These are phyloP conservation scores for Phaeotremella skinneri DNA, from an alignment of 768 basidiomycete genomes.

Conservation along the genomic window DNA sequence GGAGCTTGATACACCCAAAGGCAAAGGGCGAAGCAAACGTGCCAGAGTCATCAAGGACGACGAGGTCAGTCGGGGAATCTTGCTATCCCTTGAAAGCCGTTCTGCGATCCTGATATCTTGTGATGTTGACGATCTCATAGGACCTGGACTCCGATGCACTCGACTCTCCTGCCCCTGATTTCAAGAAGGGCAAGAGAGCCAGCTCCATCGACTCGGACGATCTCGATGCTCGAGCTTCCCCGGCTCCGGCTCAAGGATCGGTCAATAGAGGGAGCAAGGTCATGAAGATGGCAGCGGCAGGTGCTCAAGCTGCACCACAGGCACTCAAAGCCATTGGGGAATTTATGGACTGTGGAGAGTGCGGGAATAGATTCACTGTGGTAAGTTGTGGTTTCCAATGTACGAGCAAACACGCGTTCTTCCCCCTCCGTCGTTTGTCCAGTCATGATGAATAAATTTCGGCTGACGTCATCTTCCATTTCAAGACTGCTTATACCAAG, in stretches of 20 bases:
- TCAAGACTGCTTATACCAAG: constrained; percentile 77
- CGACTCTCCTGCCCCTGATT: constrained; percentile 1
- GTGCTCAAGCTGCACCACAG: constrained; percentile 42
- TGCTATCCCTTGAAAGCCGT: neutral
- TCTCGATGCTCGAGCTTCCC: constrained; percentile 55
- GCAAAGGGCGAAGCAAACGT: constrained; percentile 8
- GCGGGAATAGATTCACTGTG: constrained; percentile 80
- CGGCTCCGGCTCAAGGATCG: constrained; percentile 68
- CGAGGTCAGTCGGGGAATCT: neutral
- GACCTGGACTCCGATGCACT: constrained; percentile 10
- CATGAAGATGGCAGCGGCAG: constrained; percentile 50
- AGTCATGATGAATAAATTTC: constrained; percentile 5
- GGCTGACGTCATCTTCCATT: constrained; percentile 5
- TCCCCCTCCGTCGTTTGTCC: neutral
- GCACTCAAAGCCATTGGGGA: constrained; percentile 70
- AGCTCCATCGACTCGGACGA: constrained; percentile 64
- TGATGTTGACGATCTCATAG: neutral
- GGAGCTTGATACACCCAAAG: too few species aligned
- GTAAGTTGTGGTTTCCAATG: constrained; percentile 60
- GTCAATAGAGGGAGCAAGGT: constrained; percentile 54
- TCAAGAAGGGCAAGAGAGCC: constrained; percentile 25
- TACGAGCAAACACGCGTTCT: too few species aligned
- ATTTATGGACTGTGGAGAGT: constrained; percentile 76
- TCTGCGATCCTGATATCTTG: neutral
- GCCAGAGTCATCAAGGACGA: neutral